These are phyloP conservation scores for Candida chauliodis DNA, from an alignment of 805 yeast species.

Conservation along the genomic window DNA sequence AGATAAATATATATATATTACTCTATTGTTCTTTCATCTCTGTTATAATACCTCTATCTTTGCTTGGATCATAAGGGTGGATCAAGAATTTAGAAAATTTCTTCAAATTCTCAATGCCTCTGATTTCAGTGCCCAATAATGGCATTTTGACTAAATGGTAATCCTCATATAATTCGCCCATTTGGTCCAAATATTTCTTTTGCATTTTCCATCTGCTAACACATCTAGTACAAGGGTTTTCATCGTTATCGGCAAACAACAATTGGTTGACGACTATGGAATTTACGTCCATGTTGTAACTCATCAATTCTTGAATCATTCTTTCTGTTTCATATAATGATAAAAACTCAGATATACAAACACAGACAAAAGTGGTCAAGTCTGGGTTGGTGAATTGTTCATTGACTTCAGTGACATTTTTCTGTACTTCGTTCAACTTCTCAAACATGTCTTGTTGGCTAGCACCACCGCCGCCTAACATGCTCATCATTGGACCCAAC, in stretches of 20 bases:
- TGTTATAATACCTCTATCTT: conserved; percentile 51
- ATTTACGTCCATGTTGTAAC: conserved; percentile 94
- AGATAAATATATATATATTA: neutral
- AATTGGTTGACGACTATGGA: conserved; percentile 94
- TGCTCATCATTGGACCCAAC: conserved; percentile 86
- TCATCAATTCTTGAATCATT: conserved; percentile 91
- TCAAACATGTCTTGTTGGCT: conserved; percentile 67
- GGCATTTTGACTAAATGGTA: conserved; percentile 97
- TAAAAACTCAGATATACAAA: conserved; percentile 94
- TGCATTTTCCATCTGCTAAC: conserved; percentile 94
- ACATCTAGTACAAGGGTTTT: conserved; percentile 81
- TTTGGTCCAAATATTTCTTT: conserved; percentile 88
- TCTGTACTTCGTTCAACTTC: conserved; percentile 77
- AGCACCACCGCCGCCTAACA: conserved; percentile 68
- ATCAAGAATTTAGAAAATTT: conserved; percentile 79
- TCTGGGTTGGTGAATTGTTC: conserved; percentile 96
- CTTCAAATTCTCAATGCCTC: conserved; percentile 84
- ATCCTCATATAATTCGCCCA: conserved; percentile 94
- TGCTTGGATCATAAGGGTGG: conserved; percentile 69
- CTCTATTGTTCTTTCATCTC: conserved; percentile 48
- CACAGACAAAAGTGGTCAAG: conserved; percentile 91
- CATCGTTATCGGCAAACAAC: conserved; percentile 77
- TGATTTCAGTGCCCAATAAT: conserved; percentile 86
- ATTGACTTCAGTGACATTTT: conserved; percentile 81
- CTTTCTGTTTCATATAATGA: conserved; percentile 97